A percentile compares a stretch with the other conserved stretches of the same genome.
These are phyloP conservation scores for Solanum piurae DNA, from an alignment of 257 asterid species.

Conservation along the genomic window DNA sequence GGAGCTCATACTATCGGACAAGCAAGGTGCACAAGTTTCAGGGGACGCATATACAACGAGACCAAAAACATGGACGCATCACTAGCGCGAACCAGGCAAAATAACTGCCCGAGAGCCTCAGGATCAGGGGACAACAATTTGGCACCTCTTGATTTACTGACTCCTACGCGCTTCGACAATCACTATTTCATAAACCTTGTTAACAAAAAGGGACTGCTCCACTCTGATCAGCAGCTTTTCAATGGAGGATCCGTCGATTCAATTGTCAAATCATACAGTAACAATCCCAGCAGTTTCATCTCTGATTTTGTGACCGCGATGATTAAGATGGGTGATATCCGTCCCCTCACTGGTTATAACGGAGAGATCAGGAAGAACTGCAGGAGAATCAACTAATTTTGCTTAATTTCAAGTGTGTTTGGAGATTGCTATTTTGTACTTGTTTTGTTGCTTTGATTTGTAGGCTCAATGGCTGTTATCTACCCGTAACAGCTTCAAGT, in stretches of 20 bases:
- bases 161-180: constrained; percentile 59
- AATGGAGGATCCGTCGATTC: constrained; percentile 60
- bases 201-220: constrained; percentile 58
- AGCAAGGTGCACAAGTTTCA: constrained; percentile 76
- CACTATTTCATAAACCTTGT: constrained; percentile 54
- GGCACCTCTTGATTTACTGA: constrained; percentile 67
- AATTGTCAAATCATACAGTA: constrained; percentile 32
- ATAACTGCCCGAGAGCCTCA: constrained; percentile 46
- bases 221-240: constrained; percentile 78
- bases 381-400: constrained; percentile 40
- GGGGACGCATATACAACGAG: constrained; percentile 73
- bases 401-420: not conserved
- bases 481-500: not conserved
- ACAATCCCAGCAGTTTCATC: constrained; percentile 18
- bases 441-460: not conserved
- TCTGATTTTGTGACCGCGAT: constrained; percentile 53
- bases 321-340: constrained; percentile 75
- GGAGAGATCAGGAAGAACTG: constrained; percentile 83
- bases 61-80: constrained; percentile 40
- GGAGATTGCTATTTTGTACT: not conserved
- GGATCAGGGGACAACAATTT: constrained; percentile 77
- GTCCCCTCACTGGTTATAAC: constrained; percentile 59
- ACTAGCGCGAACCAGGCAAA: constrained; percentile 34
- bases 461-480: not conserved
- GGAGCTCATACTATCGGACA: constrained; percentile 89